Percentiles rank a stretch among this genome's conserved stretches.
These are phyloP conservation scores for Scedosporium apiospermum DNA, from an alignment of 2,329 filamentous ascomycete species.

Conservation along the genomic window DNA sequence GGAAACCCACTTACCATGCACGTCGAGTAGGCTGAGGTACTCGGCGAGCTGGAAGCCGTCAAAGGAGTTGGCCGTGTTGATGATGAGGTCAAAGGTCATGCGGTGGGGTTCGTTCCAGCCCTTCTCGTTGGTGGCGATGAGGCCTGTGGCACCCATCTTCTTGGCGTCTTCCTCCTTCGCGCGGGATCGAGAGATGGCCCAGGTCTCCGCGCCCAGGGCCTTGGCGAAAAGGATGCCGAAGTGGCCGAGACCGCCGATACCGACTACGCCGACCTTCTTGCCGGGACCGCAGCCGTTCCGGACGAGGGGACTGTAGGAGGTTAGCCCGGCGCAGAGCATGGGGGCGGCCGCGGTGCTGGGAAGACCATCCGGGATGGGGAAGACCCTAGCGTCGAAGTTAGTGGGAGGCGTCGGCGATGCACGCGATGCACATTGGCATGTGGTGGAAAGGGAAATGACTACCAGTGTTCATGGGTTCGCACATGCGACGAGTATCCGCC, in stretches of 20 bases:
- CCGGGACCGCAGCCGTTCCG: conserved; percentile 63
- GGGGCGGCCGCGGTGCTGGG: conserved; percentile 53
- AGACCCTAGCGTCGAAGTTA: conserved; percentile 27
- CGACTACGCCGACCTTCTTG: conserved; percentile 64
- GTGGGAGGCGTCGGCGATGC: not conserved
- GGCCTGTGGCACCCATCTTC: conserved; percentile 46
- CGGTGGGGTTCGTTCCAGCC: conserved; percentile 40
- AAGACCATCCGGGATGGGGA: conserved; percentile 65
- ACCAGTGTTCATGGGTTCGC: conserved; percentile 67
- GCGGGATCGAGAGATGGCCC: conserved; percentile 45
- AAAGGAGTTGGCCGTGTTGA: conserved; percentile 62
- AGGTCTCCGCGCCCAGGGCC: conserved; percentile 47
- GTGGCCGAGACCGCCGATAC: conserved; percentile 62
- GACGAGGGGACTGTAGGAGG: conserved; percentile 65
- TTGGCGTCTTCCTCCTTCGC: conserved; percentile 45
- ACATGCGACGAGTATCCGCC: conserved; percentile 56
- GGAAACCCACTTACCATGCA: conserved; percentile 71
- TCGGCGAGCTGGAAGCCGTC: conserved; percentile 57
- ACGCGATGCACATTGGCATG: conserved; percentile 9
- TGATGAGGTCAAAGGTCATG: conserved; percentile 59
- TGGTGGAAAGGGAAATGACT: conserved; percentile 14
- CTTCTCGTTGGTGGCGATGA: conserved; percentile 44
- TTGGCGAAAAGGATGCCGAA: conserved; percentile 58
- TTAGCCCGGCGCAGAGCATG: conserved; percentile 76
- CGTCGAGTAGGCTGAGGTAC: conserved; percentile 72